Percentiles rank a stretch among this genome's conserved stretches.
Evolutionary conservation across 2,329 filamentous ascomycete genomes (phyloP).

Genomic region (Phyllosticta citriasiana): DNA sequence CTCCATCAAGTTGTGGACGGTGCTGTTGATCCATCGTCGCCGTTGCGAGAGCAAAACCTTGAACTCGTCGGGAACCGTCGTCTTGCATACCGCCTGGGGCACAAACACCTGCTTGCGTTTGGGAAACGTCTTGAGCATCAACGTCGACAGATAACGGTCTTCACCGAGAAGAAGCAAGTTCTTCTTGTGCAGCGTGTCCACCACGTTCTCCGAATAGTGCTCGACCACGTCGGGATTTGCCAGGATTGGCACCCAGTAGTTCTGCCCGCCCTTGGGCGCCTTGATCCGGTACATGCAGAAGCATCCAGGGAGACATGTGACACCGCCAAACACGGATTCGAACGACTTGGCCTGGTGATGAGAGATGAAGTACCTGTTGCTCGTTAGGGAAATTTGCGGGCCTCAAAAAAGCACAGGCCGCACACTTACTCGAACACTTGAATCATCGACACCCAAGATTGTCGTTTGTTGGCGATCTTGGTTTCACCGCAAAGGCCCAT

Average conservation of each 20-base stretch:
- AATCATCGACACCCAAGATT: slow-evolving; percentile 92
- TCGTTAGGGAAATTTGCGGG: slow-evolving; percentile 20
- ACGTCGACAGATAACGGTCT: slow-evolving; percentile 88
- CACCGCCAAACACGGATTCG: slow-evolving; percentile 96
- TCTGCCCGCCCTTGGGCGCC: slow-evolving; percentile 92
- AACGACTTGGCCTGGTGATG: slow-evolving; percentile 96
- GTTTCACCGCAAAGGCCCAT: slow-evolving; percentile 99
- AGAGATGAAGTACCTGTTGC: slow-evolving; percentile 75
- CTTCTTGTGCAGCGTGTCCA: slow-evolving; percentile 97
- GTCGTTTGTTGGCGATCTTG: slow-evolving; percentile 97
- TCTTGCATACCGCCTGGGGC: slow-evolving; percentile 97
- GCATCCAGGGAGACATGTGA: slow-evolving; percentile 94
- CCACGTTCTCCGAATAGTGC: slow-evolving; percentile 98
- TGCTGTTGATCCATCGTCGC: slow-evolving; percentile 98
- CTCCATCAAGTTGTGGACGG: slow-evolving; percentile 97
- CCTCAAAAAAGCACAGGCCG: slow-evolving; percentile 4
- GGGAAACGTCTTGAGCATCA: slow-evolving; percentile 97
- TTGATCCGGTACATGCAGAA: slow-evolving; percentile 99
- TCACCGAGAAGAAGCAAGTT: slow-evolving; percentile 85
- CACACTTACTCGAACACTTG: slow-evolving; percentile 77
- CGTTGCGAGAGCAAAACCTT: slow-evolving; percentile 87
- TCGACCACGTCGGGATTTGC: slow-evolving; percentile 98
- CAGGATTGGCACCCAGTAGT: slow-evolving; percentile 98
- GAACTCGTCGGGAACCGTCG: slow-evolving; percentile 87
- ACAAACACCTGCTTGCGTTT: slow-evolving; percentile 99